phyloP scores from a whole-genome alignment of 1,284 basidiomycete species.

The Heterobasidion parviporum region DNA sequence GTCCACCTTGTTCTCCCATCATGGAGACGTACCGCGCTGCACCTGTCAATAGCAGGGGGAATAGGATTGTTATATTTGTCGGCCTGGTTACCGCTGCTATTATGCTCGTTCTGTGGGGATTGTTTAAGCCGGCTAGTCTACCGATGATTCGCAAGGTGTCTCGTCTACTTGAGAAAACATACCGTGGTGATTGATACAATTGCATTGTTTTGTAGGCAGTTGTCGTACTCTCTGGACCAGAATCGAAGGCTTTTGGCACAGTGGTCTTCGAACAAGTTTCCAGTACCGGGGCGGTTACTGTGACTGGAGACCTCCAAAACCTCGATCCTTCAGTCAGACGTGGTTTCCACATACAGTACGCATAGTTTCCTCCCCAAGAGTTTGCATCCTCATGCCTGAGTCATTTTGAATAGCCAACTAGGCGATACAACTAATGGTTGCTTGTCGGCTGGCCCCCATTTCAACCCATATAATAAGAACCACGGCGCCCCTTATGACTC shows the following conservation, averaged over 20 bases:
- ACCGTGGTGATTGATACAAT: too few relatives aligned
- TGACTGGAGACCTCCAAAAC: slow-evolving; percentile 55
- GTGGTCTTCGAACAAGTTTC: slow-evolving; percentile 58
- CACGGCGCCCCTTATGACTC: slow-evolving; percentile 58
- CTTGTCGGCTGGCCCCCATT: slow-evolving; percentile 65
- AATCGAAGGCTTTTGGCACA: slow-evolving; percentile 51
- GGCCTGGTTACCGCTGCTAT: too few relatives aligned
- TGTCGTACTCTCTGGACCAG: slow-evolving; percentile 52
- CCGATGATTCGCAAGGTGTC: too few relatives aligned
- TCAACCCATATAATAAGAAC: slow-evolving; percentile 59
- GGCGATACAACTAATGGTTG: slow-evolving; percentile 68
- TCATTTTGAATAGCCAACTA: slow-evolving; percentile 36
- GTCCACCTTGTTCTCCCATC: too few relatives aligned
- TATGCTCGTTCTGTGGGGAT: too few relatives aligned
- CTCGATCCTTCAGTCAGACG: slow-evolving; percentile 52
- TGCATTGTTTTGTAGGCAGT: slow-evolving; percentile 39
- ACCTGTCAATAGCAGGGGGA: too few relatives aligned
- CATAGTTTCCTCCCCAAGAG: neutral
- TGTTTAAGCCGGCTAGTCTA: too few relatives aligned
- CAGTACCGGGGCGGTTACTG: slow-evolving; percentile 44
- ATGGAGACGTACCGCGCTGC: too few relatives aligned
- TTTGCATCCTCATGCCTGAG: neutral
- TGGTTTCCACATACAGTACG: slow-evolving; percentile 78
- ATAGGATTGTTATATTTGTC: too few relatives aligned
- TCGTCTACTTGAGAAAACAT: too few relatives aligned